Base-by-base conservation (phyloP, 306 rosid genomes). In the Citrullus colocynthis region DNA sequence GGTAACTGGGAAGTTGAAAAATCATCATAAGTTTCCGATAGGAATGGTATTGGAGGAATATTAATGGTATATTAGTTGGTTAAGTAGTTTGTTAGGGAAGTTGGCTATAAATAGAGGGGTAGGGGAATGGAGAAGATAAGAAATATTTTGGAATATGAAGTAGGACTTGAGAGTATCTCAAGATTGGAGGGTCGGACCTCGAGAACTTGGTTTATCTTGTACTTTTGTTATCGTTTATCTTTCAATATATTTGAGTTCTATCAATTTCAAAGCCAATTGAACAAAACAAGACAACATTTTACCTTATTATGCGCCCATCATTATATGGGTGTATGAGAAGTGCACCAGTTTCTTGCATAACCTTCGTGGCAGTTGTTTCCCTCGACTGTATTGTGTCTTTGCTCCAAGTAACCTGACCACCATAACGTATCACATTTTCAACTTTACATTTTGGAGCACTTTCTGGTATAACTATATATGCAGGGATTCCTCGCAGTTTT, bases 301-400 rank as follows among this genome's bases (percentile, higher is more conserved):
- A 91, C 97, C 98, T 94, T 83, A 94, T 78, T 76, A 91, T 87
- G 81, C 88, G 91, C 10, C 90, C 84, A 77, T 94, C 96, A 80
- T 91, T 91, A 81, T 88, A 90, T 2, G 98, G 96, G 84, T 91
- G 97, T 71, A 94, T 79, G 69, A 91, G 87, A 82, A 79, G 79
- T 34, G 97, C 97, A 11, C 91, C 96, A 79, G 97, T 94, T 87
- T 94, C 95, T 80, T 88, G 82, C 84, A 88, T 54, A 32, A 90
- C 91, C 80, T 86, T 85, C 54, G 85, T 67, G 8, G 98, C 95
- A 30, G 54, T 9, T 69, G 84, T 86, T 85, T 91, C 94, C 79
- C 97, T 85, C 6, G 97, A 94, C 78, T 15, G 87, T 80, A 94
- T 76, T 28, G 87, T 80, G 82, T 87, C 81, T 82, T 91, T 91